phyloP scores from a whole-genome alignment of 2,329 filamentous ascomycete genomes.

The Monilinia fructigena region DNA sequence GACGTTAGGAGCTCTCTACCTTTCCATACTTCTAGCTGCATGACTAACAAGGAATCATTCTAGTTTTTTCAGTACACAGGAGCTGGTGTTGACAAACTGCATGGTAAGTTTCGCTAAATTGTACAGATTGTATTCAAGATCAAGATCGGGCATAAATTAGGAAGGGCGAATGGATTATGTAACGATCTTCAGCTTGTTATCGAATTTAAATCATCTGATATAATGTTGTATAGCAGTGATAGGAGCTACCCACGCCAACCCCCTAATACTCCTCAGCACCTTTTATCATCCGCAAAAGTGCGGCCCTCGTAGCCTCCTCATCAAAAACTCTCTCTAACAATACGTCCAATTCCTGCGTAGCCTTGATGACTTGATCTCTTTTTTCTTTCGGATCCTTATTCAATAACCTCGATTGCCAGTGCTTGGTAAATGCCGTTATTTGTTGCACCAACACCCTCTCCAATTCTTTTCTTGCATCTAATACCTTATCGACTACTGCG shows the following conservation, averaged over 20 bases:
- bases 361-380: constrained; percentile 48
- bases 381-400: constrained; percentile 47
- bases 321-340: constrained; percentile 56
- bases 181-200: background rate
- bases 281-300: constrained; percentile 40
- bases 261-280: constrained; percentile 21
- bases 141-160: too few relatives aligned
- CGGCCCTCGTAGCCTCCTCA: constrained; percentile 39
- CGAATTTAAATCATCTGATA: background rate
- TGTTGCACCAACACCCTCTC: constrained; percentile 62
- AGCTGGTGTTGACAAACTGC: too few relatives aligned
- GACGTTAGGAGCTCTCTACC: too few relatives aligned
- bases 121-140: background rate
- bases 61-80: too few relatives aligned
- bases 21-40: too few relatives aligned
- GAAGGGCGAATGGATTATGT: background rate
- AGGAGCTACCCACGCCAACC: background rate
- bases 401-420: constrained; percentile 53
- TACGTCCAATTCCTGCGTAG: constrained; percentile 56
- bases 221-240: background rate
- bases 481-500: constrained; percentile 43
- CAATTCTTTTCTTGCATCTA: constrained; percentile 64
- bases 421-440: constrained; percentile 62
- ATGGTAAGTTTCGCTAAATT: background rate
- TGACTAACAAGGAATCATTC: too few relatives aligned